A percentile compares a stretch with the other conserved stretches of the same genome.
Conservation (phyloP, 2,329 filamentous ascomycete species). For the Cordyceps militaris region DNA sequence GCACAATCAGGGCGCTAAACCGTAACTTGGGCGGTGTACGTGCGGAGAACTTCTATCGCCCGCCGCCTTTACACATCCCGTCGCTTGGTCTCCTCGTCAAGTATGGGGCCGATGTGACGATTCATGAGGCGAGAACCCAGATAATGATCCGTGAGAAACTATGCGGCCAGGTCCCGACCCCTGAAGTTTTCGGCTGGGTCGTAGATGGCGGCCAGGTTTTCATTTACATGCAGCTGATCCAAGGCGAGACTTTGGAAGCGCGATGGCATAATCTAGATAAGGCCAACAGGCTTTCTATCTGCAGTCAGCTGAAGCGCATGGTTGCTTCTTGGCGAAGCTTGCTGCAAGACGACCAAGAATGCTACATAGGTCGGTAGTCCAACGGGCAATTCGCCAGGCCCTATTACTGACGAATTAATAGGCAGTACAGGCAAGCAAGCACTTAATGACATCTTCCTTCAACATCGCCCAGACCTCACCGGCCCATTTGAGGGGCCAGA, state of each 20-base stretch:
- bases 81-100: constrained; percentile 29
- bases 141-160: constrained; percentile 21
- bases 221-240: constrained; percentile 21
- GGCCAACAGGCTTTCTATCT: constrained; percentile 13
- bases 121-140: constrained; percentile 25
- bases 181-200: constrained; percentile 30
- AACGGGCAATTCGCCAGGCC: not conserved
- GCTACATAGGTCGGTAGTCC: constrained; percentile 16
- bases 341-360: constrained; percentile 14
- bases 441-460: constrained; percentile 3
- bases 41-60: constrained; percentile 19
- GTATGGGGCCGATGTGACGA: constrained; percentile 26
- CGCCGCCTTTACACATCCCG: constrained; percentile 25
- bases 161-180: constrained; percentile 18
- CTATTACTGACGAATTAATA: not conserved
- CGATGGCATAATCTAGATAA: constrained; percentile 17
- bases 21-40: constrained; percentile 14
- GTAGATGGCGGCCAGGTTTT: constrained; percentile 19
- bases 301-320: constrained; percentile 11
- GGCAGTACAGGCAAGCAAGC: not conserved
- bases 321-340: constrained; percentile 18
- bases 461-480: not conserved
- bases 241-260: constrained; percentile 18
- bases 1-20: constrained; percentile 24
- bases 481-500: constrained; percentile 4